Evolutionary conservation across 176 grass and related monocot genomes (phyloP).

Genomic region (Carex pumila): DNA sequence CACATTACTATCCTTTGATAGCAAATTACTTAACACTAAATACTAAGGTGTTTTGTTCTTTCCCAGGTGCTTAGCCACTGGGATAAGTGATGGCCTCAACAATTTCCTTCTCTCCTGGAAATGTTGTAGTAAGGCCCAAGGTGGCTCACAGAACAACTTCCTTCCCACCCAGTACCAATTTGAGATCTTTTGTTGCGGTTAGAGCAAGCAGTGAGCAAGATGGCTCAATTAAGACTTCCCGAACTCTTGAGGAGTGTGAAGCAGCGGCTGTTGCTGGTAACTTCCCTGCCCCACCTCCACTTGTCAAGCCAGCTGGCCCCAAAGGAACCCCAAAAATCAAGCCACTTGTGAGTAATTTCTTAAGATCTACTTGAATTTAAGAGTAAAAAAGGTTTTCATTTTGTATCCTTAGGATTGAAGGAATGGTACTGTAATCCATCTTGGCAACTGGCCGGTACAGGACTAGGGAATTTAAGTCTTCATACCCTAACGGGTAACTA

Average conservation of each 20-base stretch:
- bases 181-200: constrained; percentile 31
- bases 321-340: constrained; percentile 73
- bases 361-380: constrained; percentile 9
- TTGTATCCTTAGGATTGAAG: neutral
- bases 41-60: too few relatives aligned
- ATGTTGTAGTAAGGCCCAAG: constrained; percentile 36
- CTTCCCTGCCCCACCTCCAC: constrained; percentile 46
- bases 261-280: constrained; percentile 74
- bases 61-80: neutral
- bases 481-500: neutral
- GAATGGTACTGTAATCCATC: neutral
- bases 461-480: neutral
- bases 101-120: constrained; percentile 53
- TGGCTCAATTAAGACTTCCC: constrained; percentile 43
- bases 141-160: constrained; percentile 29
- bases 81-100: constrained; percentile 44
- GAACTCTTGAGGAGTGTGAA: constrained; percentile 93
- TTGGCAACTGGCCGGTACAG: neutral
- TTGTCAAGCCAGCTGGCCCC: constrained; percentile 47
- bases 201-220: constrained; percentile 62
- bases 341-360: constrained; percentile 44
- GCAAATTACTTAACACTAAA: too few relatives aligned
- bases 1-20: too few relatives aligned
- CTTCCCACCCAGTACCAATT: constrained; percentile 18
- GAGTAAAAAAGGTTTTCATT: neutral